Base-by-base conservation (phyloP, 1,284 basidiomycete genomes). In the Taiwanofungus camphoratus region DNA sequence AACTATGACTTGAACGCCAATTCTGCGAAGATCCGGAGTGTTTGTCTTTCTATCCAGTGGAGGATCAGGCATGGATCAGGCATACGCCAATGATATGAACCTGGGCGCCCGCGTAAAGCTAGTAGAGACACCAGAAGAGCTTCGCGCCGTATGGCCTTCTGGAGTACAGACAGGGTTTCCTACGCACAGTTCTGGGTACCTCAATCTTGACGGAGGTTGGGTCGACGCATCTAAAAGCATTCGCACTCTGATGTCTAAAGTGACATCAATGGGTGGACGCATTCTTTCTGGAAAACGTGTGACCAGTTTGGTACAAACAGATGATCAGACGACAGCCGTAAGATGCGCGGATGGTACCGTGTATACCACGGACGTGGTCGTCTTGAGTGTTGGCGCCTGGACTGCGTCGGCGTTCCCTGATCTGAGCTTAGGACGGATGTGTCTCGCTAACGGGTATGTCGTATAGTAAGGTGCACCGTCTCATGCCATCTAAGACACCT, bases 171-270 rank as follows among this genome's bases (percentile, higher is more conserved):
- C 52, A n/a, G 51, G 49, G 45, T 50, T 49, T 24, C 71, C 74
- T 20, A 22, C 13, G 39, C 60, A 62, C 3, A 8, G 8, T n/a
- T 22, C 51, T 55, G 6, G 79, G 79, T 94, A 88, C 59, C 55
- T 85, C 36, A 95, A 93, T 58, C 68, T 66, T 2, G 79, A 87
- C 27, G 81, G 85, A 1, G 92, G 92, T 3, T 97, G 92, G 93
- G 89, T 79, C 1, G 74, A 85, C 57, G 88, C 92, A 2, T 71
- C 75, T 2, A 75, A 82, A 52, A 88, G 84, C 1, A 61, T 89
- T 5, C 56, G 65, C 6, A 63, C 76, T 6, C 66, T 88, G 46
- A 74, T 86, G 40, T 59, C 65, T 27, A 74, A 71, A 43, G 80
- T 93, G 2, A 55, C 55, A 7, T 54, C 65, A 5, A 67, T 82